Conservation (phyloP, 1,139 yeast genomes). For the Pichia cactophila region DNA sequence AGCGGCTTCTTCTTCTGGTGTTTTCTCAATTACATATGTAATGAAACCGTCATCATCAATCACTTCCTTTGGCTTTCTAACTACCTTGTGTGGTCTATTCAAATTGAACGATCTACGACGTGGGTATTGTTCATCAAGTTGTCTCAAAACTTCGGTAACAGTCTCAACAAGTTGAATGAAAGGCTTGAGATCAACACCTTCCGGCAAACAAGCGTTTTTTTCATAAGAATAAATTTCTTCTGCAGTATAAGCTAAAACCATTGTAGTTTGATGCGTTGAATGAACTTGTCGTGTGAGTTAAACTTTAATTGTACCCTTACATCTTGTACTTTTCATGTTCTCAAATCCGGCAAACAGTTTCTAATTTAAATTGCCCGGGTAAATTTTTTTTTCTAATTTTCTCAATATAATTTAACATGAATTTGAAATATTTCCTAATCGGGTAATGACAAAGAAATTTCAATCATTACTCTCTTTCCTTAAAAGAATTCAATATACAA, state of each 20-base stretch:
- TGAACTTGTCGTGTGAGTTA: background rate
- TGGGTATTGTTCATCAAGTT: constrained; percentile 22
- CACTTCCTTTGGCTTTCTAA: constrained; percentile 48
- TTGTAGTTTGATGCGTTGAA: background rate
- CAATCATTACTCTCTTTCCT: background rate
- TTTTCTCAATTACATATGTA: constrained; percentile 34
- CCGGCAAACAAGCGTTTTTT: constrained; percentile 51
- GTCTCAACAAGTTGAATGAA: constrained; percentile 61
- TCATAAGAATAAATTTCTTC: constrained; percentile 57
- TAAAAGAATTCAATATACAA: too few relatives aligned
- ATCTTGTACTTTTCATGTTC: background rate
- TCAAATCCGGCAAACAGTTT: background rate
- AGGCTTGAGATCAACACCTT: constrained; percentile 54
- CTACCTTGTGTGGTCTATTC: constrained; percentile 34
- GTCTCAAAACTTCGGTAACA: constrained; percentile 36
- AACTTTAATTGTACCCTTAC: too few relatives aligned
- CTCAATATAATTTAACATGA: background rate
- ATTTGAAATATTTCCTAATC: background rate
- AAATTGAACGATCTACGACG: constrained; percentile 33
- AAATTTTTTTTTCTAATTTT: background rate
- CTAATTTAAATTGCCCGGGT: background rate
- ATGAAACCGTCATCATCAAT: constrained; percentile 80
- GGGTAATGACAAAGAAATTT: background rate
- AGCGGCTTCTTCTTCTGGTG: constrained; percentile 25
- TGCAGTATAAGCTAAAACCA: constrained; percentile 42